Conservation (phyloP, 495 filamentous ascomycete species). For the Penicillium salamii region DNA sequence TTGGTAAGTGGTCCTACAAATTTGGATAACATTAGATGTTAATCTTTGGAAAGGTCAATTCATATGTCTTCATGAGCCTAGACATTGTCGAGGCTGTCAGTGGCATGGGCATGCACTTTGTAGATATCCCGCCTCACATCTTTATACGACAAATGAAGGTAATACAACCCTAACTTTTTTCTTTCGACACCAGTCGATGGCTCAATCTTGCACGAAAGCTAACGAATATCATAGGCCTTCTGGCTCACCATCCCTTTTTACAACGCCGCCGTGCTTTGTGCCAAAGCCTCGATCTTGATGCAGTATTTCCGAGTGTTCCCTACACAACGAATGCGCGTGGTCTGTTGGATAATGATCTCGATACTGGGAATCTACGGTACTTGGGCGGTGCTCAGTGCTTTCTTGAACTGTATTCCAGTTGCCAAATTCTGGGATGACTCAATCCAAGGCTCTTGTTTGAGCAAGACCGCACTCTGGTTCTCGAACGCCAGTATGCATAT, state of each 20-base stretch:
- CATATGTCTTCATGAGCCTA: conserved; percentile 41
- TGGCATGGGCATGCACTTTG: conserved; percentile 42
- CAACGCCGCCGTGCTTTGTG: conserved; percentile 47
- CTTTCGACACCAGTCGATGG: background rate
- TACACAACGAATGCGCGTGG: conserved; percentile 34
- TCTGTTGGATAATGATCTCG: conserved; percentile 43
- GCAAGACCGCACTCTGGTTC: conserved; percentile 45
- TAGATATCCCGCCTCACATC: conserved; percentile 32
- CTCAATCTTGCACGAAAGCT: background rate
- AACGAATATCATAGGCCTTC: conserved; percentile 28
- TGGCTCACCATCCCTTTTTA: conserved; percentile 48
- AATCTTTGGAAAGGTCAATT: conserved; percentile 23
- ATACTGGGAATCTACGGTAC: conserved; percentile 39
- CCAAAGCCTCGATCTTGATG: conserved; percentile 51
- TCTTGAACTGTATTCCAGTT: conserved; percentile 46
- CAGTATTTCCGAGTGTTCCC: conserved; percentile 50
- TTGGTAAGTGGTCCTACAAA: conserved; percentile 22
- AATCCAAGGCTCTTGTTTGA: conserved; percentile 36
- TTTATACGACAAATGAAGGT: conserved; percentile 41
- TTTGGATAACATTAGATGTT: background rate
- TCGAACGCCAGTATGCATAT: conserved; percentile 52
- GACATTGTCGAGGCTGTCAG: conserved; percentile 37
- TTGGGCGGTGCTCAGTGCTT: conserved; percentile 43
- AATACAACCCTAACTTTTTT: background rate
- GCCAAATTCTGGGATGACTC: conserved; percentile 42